These are phyloP conservation scores for Chaetomium fimeti DNA, from an alignment of 495 filamentous ascomycete species.

Conservation along the genomic window DNA sequence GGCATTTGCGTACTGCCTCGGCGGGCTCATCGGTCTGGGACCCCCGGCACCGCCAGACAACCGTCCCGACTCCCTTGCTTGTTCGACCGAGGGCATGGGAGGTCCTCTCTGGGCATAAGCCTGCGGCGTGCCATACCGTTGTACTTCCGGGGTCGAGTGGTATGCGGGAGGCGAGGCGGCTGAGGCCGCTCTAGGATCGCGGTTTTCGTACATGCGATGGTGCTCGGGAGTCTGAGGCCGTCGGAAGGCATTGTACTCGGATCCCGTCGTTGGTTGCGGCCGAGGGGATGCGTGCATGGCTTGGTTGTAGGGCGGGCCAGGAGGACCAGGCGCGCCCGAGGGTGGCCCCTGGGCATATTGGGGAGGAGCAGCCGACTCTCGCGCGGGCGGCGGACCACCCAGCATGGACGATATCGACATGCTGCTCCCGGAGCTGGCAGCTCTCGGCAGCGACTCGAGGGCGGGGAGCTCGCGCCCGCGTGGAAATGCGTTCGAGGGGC, in stretches of 20 bases:
- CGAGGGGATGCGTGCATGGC: conserved; percentile 54
- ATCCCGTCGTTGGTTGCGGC: conserved; percentile 38
- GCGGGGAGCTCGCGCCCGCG: conserved; percentile 56
- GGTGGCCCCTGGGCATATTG: conserved; percentile 57
- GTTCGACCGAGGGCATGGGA: conserved; percentile 42
- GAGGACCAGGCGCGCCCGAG: conserved; percentile 49
- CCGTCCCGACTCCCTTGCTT: conserved; percentile 43
- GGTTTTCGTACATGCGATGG: conserved; percentile 48
- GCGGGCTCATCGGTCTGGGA: conserved; percentile 53
- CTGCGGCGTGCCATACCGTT: conserved; percentile 56
- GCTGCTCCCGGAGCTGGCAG: conserved; percentile 58
- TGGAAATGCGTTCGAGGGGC: conserved; percentile 52
- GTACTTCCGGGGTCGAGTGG: conserved; percentile 53
- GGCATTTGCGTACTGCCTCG: conserved; percentile 46
- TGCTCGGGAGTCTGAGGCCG: conserved; percentile 76
- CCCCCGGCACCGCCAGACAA: conserved; percentile 43
- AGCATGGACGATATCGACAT: conserved; percentile 98
- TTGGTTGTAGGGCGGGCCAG: conserved; percentile 46
- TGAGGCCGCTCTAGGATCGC: conserved; percentile 47
- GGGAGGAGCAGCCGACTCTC: conserved; percentile 51
- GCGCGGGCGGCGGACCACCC: conserved; percentile 57
- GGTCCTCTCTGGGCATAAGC: conserved; percentile 45
- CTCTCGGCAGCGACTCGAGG: conserved; percentile 48
- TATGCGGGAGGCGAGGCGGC: conserved; percentile 49
- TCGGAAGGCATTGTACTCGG: conserved; percentile 61